Percentiles rank a stretch among this genome's conserved stretches.
Evolutionary conservation across 2,329 filamentous ascomycete species (phyloP).

Genomic region (Penicillium olsonii): DNA sequence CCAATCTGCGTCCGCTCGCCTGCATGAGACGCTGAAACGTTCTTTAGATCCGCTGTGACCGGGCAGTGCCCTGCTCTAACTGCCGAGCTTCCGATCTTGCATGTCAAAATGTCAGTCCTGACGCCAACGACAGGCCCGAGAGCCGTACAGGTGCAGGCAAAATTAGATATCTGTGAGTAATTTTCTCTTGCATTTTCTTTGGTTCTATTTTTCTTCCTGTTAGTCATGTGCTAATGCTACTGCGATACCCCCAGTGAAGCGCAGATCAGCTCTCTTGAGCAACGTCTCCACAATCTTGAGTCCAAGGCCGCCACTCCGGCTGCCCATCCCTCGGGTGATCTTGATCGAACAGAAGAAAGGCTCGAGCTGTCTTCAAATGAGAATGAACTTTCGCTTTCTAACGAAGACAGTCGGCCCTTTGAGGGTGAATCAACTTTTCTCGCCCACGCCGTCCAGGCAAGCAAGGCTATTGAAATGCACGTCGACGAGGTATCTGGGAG

Average conservation of each 20-base stretch:
- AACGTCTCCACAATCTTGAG: constrained; percentile 14
- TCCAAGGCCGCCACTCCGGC: neutral
- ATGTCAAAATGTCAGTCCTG: constrained; percentile 8
- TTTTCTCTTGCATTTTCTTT: too few species aligned
- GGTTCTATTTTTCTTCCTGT: too few species aligned
- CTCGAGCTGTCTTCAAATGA: neutral
- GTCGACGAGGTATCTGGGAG: neutral
- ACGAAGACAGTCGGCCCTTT: neutral
- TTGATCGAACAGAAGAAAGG: neutral
- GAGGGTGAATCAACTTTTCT: constrained; percentile 20
- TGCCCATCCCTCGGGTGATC: neutral
- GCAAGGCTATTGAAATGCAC: constrained; percentile 5
- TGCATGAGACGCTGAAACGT: neutral
- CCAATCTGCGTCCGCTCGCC: neutral
- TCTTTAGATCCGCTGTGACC: constrained; percentile 21
- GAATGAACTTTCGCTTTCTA: neutral
- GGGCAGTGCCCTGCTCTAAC: constrained; percentile 19
- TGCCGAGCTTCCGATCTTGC: constrained; percentile 14
- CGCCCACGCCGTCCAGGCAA: constrained; percentile 16
- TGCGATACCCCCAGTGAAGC: constrained; percentile 6
- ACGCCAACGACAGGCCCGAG: constrained; percentile 4
- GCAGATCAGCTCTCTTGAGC: constrained; percentile 10
- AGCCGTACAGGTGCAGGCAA: constrained; percentile 1
- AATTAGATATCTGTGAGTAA: constrained; percentile 11
- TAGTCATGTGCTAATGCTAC: neutral